A percentile compares a stretch with the other conserved stretches of the same genome.
Evolutionary conservation across 208 protist genomes (phyloP).

Genomic region (Vickermania ingenoplastis): DNA sequence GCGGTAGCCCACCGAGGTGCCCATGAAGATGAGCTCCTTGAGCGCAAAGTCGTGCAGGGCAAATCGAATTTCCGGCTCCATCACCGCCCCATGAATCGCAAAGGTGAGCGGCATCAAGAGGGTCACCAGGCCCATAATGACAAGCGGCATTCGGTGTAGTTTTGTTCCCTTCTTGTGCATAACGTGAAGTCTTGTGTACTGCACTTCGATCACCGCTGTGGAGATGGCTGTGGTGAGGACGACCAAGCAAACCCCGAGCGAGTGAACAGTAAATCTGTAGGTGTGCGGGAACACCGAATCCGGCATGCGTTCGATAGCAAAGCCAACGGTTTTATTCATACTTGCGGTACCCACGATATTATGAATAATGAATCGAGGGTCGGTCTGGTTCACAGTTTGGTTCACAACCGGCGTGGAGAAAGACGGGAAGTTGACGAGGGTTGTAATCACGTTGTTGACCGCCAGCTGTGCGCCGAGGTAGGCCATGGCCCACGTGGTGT

Average conservation of each 20-base stretch:
- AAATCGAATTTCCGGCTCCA: neutral
- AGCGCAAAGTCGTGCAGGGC: neutral
- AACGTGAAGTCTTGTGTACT: neutral
- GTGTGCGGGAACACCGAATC: neutral
- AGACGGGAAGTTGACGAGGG: neutral
- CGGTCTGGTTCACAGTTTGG: neutral
- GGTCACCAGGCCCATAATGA: neutral
- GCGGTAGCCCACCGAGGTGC: neutral
- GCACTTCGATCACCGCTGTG: neutral
- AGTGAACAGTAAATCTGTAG: neutral
- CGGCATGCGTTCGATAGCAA: neutral
- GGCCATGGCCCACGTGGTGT: neutral
- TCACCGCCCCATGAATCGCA: neutral
- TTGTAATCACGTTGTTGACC: neutral
- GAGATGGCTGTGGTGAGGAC: neutral
- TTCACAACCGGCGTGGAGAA: slow-evolving; percentile 6
- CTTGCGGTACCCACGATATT: neutral
- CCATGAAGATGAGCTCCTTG: neutral
- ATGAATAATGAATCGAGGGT: neutral
- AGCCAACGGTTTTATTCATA: neutral
- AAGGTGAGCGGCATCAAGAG: neutral
- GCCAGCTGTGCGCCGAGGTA: slow-evolving; percentile 4
- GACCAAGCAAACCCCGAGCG: neutral
- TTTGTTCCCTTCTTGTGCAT: neutral
- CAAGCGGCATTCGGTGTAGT: neutral